These are phyloP conservation scores for Nicotiana otophora DNA, from an alignment of 257 asterid genomes.

Conservation along the genomic window DNA sequence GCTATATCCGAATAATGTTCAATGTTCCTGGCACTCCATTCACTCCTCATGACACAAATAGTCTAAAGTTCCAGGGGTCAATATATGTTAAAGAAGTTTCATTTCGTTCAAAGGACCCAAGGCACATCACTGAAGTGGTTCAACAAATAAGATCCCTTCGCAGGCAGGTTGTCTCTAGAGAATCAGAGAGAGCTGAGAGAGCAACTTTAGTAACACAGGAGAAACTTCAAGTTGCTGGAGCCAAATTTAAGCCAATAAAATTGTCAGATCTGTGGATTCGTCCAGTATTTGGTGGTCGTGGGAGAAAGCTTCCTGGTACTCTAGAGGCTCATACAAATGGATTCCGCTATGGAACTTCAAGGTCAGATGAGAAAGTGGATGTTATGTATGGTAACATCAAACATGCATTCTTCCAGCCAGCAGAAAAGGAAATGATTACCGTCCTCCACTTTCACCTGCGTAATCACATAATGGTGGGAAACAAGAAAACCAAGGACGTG, in stretches of 20 bases:
- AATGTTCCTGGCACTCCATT: constrained; percentile 22
- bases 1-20: constrained; percentile 23
- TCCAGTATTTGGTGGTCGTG: constrained; percentile 24
- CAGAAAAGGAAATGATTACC: constrained; percentile 29
- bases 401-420: constrained; percentile 30
- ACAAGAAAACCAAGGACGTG: constrained; percentile 33
- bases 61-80: constrained; percentile 22
- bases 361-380: constrained; percentile 19
- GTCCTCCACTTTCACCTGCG: constrained; percentile 25
- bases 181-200: constrained; percentile 23
- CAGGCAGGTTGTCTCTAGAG: constrained; percentile 26
- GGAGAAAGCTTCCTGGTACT: constrained; percentile 21
- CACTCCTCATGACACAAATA: constrained; percentile 18
- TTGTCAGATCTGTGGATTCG: constrained; percentile 16
- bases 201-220: constrained; percentile 22
- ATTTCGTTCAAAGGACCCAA: constrained; percentile 22
- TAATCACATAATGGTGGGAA: constrained; percentile 29
- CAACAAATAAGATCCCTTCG: constrained; percentile 22
- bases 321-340: constrained; percentile 24
- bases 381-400: constrained; percentile 23
- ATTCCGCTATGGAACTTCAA: constrained; percentile 22
- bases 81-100: constrained; percentile 24
- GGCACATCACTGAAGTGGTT: constrained; percentile 23
- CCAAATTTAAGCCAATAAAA: constrained; percentile 23
- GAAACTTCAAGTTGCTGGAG: constrained; percentile 20